Conservation (phyloP, 192 early-diverging fungal genomes). For the Jimgerdemannia flammicorona region DNA sequence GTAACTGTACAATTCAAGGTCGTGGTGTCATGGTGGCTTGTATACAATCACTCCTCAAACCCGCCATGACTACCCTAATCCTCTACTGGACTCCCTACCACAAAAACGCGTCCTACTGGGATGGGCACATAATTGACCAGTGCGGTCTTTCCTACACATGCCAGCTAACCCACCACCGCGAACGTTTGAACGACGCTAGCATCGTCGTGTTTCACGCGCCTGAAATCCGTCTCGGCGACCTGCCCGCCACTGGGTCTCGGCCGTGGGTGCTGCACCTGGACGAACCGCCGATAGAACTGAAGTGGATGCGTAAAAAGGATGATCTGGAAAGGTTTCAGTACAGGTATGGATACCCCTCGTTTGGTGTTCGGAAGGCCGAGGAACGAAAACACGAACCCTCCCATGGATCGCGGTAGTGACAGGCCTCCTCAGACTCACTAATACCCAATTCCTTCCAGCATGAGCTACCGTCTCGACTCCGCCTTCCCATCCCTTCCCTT, state of each 20-base stretch:
- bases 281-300: neutral
- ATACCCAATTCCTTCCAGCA: neutral
- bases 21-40: no score
- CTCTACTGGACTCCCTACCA: neutral
- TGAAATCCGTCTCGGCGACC: conserved; percentile 5
- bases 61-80: neutral
- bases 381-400: no score
- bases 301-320: neutral
- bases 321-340: neutral
- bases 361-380: no score
- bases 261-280: neutral
- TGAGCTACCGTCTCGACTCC: neutral
- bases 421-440: neutral
- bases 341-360: neutral
- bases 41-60: no score
- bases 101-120: neutral
- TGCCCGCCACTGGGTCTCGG: neutral
- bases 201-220: conserved; percentile 17
- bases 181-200: conserved; percentile 10
- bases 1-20: no score
- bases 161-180: conserved; percentile 13
- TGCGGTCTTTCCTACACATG: conserved; percentile 22
- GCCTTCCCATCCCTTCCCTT: neutral
- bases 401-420: no score
- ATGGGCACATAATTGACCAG: conserved; percentile 11